Conservation (phyloP, 2,329 filamentous ascomycete genomes). For the Sodiomyces alkalinus region DNA sequence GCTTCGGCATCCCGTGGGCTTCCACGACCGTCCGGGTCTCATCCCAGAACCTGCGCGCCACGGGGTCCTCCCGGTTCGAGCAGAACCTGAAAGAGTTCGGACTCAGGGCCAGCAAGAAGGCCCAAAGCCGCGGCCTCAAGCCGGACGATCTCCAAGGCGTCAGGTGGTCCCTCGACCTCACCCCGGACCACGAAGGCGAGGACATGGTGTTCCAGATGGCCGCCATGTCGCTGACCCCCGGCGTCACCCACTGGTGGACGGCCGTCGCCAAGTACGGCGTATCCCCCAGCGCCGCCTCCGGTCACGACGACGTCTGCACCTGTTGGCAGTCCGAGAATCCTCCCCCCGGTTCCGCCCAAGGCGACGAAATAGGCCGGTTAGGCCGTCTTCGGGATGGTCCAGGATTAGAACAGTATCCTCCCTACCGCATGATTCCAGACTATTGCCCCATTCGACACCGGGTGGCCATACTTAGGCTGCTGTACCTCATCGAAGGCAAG, state of each 20-base stretch:
- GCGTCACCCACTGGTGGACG: conserved; percentile 39
- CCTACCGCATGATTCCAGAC: conserved; percentile 28
- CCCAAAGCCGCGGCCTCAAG: background rate
- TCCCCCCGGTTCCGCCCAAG: background rate
- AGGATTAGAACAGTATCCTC: conserved; percentile 7
- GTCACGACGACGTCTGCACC: conserved; percentile 25
- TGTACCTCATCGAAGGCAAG: conserved; percentile 41
- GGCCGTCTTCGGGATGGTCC: too few species aligned
- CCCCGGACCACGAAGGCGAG: conserved; percentile 45
- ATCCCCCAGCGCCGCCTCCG: conserved; percentile 16
- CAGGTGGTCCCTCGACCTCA: conserved; percentile 47
- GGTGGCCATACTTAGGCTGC: conserved; percentile 45
- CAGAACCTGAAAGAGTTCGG: conserved; percentile 19
- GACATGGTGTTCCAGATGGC: conserved; percentile 44
- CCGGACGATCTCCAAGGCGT: conserved; percentile 19
- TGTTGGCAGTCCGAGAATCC: conserved; percentile 11
- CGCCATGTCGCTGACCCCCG: conserved; percentile 39
- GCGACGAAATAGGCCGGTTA: too few species aligned
- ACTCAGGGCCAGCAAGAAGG: background rate
- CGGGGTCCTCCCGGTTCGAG: conserved; percentile 30
- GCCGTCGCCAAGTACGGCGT: conserved; percentile 18
- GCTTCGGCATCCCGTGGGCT: conserved; percentile 17
- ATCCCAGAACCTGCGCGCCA: conserved; percentile 28
- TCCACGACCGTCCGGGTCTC: conserved; percentile 23
- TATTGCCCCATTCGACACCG: conserved; percentile 52